These are phyloP conservation scores for Phialophora macrospora DNA, from an alignment of 2,329 filamentous ascomycete species.

Conservation along the genomic window DNA sequence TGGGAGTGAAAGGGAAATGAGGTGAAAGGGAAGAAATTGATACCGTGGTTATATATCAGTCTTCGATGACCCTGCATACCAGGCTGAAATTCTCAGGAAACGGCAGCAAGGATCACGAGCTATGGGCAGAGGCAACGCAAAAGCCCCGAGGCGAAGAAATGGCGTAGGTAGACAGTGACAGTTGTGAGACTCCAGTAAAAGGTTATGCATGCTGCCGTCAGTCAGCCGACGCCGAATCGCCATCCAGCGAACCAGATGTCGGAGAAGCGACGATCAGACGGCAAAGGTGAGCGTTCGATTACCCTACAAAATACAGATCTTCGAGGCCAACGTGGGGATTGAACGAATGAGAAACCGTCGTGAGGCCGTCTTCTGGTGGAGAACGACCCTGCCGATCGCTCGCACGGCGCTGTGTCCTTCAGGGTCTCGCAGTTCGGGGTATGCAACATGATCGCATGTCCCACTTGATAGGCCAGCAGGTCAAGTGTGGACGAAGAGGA, in stretches of 20 bases:
- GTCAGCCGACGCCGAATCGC: slow-evolving; percentile 15
- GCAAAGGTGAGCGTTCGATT: slow-evolving; percentile 28
- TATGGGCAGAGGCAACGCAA: slow-evolving; percentile 6
- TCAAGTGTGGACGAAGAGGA: slow-evolving; percentile 9
- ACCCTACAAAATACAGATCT: slow-evolving; percentile 28
- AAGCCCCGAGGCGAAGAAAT: slow-evolving; percentile 13
- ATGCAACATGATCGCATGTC: slow-evolving; percentile 33
- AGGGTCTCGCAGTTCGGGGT: slow-evolving; percentile 24
- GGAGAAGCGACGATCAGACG: slow-evolving; percentile 26
- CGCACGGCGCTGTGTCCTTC: slow-evolving; percentile 1
- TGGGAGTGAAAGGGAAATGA: not conserved
- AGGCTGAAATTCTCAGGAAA: slow-evolving; percentile 11
- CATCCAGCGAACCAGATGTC: slow-evolving; percentile 19
- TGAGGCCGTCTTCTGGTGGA: slow-evolving; percentile 9
- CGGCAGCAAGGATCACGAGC: not conserved
- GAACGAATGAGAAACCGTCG: slow-evolving; percentile 18
- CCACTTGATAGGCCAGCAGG: slow-evolving; percentile 14
- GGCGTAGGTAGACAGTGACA: slow-evolving; percentile 14
- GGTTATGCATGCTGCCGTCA: slow-evolving; percentile 32
- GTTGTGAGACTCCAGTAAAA: slow-evolving; percentile 19
- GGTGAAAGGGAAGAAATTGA: not conserved
- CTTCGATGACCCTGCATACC: slow-evolving; percentile 1
- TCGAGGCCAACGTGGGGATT: slow-evolving; percentile 14
- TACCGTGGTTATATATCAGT: slow-evolving; percentile 20
- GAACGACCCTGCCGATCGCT: slow-evolving; percentile 34